Base-by-base conservation (phyloP, 2,329 filamentous ascomycete genomes). In the Lecanicillium sp. region DNA sequence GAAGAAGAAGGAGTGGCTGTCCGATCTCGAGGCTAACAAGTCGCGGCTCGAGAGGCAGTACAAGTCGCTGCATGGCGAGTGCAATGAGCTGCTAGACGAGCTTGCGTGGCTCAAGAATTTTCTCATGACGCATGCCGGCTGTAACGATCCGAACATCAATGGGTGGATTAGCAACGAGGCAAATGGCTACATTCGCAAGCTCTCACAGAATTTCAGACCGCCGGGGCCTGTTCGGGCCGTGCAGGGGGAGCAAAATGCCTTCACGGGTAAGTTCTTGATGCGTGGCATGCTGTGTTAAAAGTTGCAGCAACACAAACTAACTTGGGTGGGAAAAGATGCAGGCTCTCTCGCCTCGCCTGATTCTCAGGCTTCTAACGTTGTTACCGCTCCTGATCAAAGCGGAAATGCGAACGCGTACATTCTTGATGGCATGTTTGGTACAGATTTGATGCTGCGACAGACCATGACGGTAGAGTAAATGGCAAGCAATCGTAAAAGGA, bases 1-100 rank as follows among this genome's bases (percentile, higher is more conserved):
- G 51, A 85, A 84, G 58, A 75, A 74, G 50, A 77, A 75, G 56
- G 59, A 65, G 47, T 73, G 67, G 63, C 64, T 71, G 16, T 57
- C 57, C 11, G 63, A 67, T 13, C 51, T 75, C 16, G 68, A 75
- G 43, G 63, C 67, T 37, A 62, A 59, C 5, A 67, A 65, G 40
- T 46, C 54, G 8, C 58, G 52, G 1, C 48, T 75, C 31, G 71
- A 75, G 50, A 50, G 47, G 5, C 58, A 64, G 29, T 61, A 75
- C 47, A 50, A 48, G 9, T 50, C 54, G 7, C 57, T 76, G 22
- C 65, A 65, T 12, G 50, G 55, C 46, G 65, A 73, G 46, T 61
- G 62, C 41, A 59, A 61, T 28, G 50, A 45, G 2, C 54, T 76
- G 16, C 37, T 65, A 14, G 56, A 58, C 9, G 68, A 75, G 43